A percentile compares a stretch with the other conserved stretches of the same genome.
Evolutionary conservation across 129 eudicot species (phyloP).

Genomic region (Solidago caesia): DNA sequence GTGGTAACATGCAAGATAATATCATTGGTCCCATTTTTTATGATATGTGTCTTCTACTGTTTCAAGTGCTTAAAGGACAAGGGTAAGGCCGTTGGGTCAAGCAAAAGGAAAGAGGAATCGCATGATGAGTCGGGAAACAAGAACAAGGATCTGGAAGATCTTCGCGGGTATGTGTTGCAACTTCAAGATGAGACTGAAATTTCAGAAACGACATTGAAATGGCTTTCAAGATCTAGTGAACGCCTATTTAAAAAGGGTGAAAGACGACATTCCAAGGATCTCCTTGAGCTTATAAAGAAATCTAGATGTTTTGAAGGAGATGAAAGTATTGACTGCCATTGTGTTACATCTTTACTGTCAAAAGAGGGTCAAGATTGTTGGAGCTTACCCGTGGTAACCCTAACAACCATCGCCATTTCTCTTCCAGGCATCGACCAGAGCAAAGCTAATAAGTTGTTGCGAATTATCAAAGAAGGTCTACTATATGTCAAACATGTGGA

Average conservation of each 20-base stretch:
- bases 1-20: conserved; percentile 4
- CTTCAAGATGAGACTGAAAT: conserved; percentile 30
- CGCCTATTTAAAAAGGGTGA: too few species aligned
- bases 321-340: neutral
- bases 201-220: conserved; percentile 2
- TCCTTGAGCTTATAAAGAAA: neutral
- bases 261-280: neutral
- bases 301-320: neutral
- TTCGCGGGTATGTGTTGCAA: conserved; percentile 17
- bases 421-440: conserved; percentile 6
- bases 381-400: conserved; percentile 22
- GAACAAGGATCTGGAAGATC: neutral
- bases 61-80: too few species aligned
- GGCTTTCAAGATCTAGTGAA: neutral
- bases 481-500: conserved; percentile 23
- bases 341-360: neutral
- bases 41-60: too few species aligned
- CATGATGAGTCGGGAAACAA: too few species aligned
- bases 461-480: conserved; percentile 25
- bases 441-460: neutral
- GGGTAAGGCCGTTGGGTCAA: too few species aligned
- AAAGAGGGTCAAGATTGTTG: conserved; percentile 12
- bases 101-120: too few species aligned
- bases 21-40: too few species aligned
- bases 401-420: conserved; percentile 30